A percentile compares a stretch with the other conserved stretches of the same genome.
Conservation (phyloP, 2,329 filamentous ascomycete species). For the Penicillium fuscoglaucum region DNA sequence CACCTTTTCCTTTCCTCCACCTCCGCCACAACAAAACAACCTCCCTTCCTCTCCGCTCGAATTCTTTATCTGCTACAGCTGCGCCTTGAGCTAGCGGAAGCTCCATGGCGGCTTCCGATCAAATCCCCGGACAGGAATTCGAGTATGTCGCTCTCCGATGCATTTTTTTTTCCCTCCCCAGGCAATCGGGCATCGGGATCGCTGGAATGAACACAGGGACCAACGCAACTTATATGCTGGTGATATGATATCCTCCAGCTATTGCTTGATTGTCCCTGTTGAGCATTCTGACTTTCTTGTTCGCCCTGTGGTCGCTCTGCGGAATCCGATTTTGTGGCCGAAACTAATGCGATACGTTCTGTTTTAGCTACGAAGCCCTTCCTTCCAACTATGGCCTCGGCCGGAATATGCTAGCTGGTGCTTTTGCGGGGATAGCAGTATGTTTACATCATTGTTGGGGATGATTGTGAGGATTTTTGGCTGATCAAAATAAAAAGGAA, state of each 20-base stretch:
- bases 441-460: conserved; percentile 33
- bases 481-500: conserved; percentile 60
- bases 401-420: conserved; percentile 94
- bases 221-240: neutral
- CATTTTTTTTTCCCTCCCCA: conserved; percentile 12
- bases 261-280: neutral
- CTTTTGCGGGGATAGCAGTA: conserved; percentile 95
- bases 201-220: neutral
- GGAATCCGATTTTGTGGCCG: conserved; percentile 3
- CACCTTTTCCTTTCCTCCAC: conserved; percentile 4
- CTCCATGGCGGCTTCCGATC: conserved; percentile 45
- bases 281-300: neutral
- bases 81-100: conserved; percentile 35
- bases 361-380: conserved; percentile 78
- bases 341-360: conserved; percentile 25
- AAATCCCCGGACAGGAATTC: conserved; percentile 46
- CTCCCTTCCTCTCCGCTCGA: conserved; percentile 15
- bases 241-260: neutral
- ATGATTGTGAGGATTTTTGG: conserved; percentile 1
- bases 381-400: conserved; percentile 90
- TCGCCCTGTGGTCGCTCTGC: conserved; percentile 2
- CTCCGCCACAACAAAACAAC: neutral
- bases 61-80: conserved; percentile 32
- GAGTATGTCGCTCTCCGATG: conserved; percentile 41
- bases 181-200: conserved; percentile 1